Conservation (phyloP, 1,284 basidiomycete species). For the Ceratobasidium sp. region DNA sequence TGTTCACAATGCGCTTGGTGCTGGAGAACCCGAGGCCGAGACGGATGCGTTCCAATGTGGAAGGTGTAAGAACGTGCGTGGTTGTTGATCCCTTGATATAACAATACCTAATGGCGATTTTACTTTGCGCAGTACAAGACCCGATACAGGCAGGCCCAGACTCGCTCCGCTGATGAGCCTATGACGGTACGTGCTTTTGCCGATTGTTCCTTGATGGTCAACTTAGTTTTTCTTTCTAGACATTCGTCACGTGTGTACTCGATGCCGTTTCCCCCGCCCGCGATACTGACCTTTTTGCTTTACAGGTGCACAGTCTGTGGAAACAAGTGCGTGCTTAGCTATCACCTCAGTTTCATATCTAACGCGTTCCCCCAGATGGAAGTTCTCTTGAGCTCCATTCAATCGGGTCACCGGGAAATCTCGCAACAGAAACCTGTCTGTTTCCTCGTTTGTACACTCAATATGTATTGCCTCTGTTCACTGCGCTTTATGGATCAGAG, state of each 20-base stretch:
- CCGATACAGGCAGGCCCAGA: slow-evolving; percentile 93
- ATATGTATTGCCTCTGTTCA: neutral
- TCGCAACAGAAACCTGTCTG: neutral
- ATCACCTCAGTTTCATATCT: slow-evolving; percentile 2
- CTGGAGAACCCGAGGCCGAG: slow-evolving; percentile 89
- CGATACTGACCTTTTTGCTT: slow-evolving; percentile 16
- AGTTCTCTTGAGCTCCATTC: slow-evolving; percentile 61
- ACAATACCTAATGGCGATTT: slow-evolving; percentile 5
- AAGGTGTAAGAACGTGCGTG: slow-evolving; percentile 80
- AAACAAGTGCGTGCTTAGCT: slow-evolving; percentile 55
- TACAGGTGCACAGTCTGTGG: slow-evolving; percentile 65
- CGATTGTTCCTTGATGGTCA: slow-evolving; percentile 24
- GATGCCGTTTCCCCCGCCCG: neutral
- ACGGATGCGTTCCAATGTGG: slow-evolving; percentile 98
- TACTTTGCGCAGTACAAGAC: slow-evolving; percentile 71
- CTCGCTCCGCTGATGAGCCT: slow-evolving; percentile 92
- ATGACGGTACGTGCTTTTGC: slow-evolving; percentile 84
- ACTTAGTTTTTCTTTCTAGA: slow-evolving; percentile 49
- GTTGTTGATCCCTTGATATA: neutral
- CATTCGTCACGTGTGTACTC: slow-evolving; percentile 65
- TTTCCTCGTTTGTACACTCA: neutral
- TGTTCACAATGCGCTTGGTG: slow-evolving; percentile 89
- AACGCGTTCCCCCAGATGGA: slow-evolving; percentile 57
- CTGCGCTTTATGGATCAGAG: too few species aligned
- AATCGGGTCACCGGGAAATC: too few species aligned